A percentile compares a stretch with the other conserved stretches of the same genome.
Evolutionary conservation across 306 rosid species (phyloP).

Genomic region (Pterocarpus macrocarpus): DNA sequence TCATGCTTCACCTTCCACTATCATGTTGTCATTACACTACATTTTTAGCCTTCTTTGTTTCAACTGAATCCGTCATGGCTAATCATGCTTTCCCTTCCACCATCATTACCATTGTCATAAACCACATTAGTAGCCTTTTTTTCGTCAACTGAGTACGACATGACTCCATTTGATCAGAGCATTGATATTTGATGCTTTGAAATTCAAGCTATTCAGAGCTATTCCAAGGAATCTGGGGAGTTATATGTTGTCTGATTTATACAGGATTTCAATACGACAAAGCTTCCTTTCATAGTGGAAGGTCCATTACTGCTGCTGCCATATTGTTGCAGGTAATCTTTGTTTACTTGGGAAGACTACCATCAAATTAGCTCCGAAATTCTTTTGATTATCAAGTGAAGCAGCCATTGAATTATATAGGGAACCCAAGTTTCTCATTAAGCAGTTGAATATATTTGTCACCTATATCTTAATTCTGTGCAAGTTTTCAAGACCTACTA

Average conservation of each 20-base stretch:
- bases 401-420: slow-evolving; percentile 38
- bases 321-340: slow-evolving; percentile 61
- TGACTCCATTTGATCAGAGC: slow-evolving; percentile 54
- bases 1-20: slow-evolving; percentile 50
- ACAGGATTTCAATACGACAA: slow-evolving; percentile 71
- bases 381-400: slow-evolving; percentile 45
- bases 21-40: slow-evolving; percentile 58
- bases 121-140: slow-evolving; percentile 42
- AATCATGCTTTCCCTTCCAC: slow-evolving; percentile 50
- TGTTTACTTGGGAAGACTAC: slow-evolving; percentile 49
- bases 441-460: slow-evolving; percentile 18
- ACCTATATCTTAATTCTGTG: slow-evolving; percentile 6
- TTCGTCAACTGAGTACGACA: slow-evolving; percentile 40
- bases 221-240: slow-evolving; percentile 52
- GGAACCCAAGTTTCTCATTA: slow-evolving; percentile 19
- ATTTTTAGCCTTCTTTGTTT: slow-evolving; percentile 32
- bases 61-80: slow-evolving; percentile 10
- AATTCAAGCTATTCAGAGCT: slow-evolving; percentile 57
- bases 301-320: slow-evolving; percentile 68
- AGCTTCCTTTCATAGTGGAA: slow-evolving; percentile 61
- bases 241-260: slow-evolving; percentile 74
- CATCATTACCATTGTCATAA: slow-evolving; percentile 57
- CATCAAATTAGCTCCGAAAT: slow-evolving; percentile 46
- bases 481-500: slow-evolving; percentile 26
- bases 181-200: slow-evolving; percentile 52